Evolutionary conservation across 1,284 basidiomycete genomes (phyloP), one percentile per base, ranked within the genome.

Genomic region (Malassezia arunalokei): DNA sequence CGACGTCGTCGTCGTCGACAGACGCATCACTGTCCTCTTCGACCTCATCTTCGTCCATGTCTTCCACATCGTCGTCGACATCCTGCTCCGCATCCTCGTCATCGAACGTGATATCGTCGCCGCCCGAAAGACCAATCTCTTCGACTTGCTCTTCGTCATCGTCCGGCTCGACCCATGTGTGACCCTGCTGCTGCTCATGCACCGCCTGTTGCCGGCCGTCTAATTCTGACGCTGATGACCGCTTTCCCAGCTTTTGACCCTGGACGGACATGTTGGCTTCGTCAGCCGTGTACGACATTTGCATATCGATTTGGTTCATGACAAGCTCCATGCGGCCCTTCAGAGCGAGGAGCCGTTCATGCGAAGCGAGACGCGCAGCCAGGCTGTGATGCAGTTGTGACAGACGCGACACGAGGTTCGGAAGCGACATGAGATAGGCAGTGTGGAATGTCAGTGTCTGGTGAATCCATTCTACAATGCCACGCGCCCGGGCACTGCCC

Each of bases 261-360:
- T 64, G 64, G 6, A 64, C 60, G 15, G 53, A 59, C 3, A 63
- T 39, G 12, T 41, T 32, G 27, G 56, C 44, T 17, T 63, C 63
- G 48, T 60, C 52, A 44, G 51, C 56, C 1, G 60, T 56, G 49
- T 72, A 74, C 47, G 50, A 73, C 62, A 52, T 69, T 6, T 77
- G 81, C 76, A 90, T 80, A 73, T 91, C 86, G 59, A 95, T 87
- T 74, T 96, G 92, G 7, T 87, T 85, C 40, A 96, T 79, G 3
- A 94, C 87, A 75, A 92, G 85, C 68, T 95, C 92, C 20, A 96
- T 78, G 54, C 89, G 82, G 12, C 92, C 92, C 54, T 83, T 87
- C 39, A 98, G 79, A 3, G 86, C 82, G 7, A 92, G 76, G 12
- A 98, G 77, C 50, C 83, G 86, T 61, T 90, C 84, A 64, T 94